A percentile compares a stretch with the other conserved stretches of the same genome.
These are phyloP conservation scores for Metarhizium humberi DNA, from an alignment of 2,329 filamentous ascomycete genomes.

Conservation along the genomic window DNA sequence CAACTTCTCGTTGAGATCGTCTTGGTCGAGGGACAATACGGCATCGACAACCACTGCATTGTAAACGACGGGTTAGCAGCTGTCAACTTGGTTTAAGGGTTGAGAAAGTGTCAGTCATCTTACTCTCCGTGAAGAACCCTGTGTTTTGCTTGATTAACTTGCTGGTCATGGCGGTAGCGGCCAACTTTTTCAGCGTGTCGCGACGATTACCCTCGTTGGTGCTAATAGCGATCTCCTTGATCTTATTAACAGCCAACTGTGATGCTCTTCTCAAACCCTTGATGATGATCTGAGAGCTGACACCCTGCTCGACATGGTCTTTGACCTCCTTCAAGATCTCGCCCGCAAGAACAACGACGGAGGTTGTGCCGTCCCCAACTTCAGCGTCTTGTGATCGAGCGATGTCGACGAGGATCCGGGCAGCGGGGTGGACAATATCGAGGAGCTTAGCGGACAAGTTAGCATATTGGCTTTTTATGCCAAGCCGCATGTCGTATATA, in stretches of 20 bases:
- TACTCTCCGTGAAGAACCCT: conserved; percentile 94
- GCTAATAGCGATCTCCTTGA: conserved; percentile 92
- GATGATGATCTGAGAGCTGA: conserved; percentile 95
- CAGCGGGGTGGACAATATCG: conserved; percentile 96
- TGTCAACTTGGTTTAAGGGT: background rate
- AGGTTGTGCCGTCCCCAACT: conserved; percentile 96
- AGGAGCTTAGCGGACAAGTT: conserved; percentile 54
- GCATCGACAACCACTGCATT: conserved; percentile 87
- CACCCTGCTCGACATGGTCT: conserved; percentile 91
- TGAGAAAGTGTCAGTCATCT: conserved; percentile 20
- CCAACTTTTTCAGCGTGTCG: conserved; percentile 82
- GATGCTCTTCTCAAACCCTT: conserved; percentile 88
- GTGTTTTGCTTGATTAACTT: conserved; percentile 98
- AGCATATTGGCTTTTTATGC: background rate
- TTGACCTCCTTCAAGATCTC: conserved; percentile 96
- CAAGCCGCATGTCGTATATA: background rate
- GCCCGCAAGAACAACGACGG: conserved; percentile 92
- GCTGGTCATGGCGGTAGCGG: conserved; percentile 96
- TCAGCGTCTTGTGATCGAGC: conserved; percentile 98
- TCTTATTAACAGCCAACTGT: conserved; percentile 91
- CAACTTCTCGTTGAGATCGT: conserved; percentile 93
- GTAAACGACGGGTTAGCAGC: background rate
- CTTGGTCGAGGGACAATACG: conserved; percentile 88
- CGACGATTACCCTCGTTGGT: conserved; percentile 74
- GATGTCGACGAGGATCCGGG: conserved; percentile 95